Evolutionary conservation across 1,284 basidiomycete species (phyloP), one percentile per base, ranked within the genome.

Genomic region (Apiotrichum mycotoxinovorans): DNA sequence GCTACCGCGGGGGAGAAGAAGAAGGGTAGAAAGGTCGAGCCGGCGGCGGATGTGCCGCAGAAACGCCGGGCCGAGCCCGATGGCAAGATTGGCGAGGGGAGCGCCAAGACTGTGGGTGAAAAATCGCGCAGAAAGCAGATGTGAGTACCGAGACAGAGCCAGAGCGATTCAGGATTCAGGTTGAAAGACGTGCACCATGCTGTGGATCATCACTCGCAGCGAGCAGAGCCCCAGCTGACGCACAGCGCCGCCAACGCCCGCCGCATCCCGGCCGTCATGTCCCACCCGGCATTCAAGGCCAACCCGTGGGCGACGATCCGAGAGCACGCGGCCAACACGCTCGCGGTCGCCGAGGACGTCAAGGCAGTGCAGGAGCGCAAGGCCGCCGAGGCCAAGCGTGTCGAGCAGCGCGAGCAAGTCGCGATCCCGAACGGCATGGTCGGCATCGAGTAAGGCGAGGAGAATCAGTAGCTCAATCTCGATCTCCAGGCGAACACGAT

Each of bases 291-390:
- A 1, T 78, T 69, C 66, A 71, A 74, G 59, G 58, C 67, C 14
- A 71, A 72, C 54, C 76, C 76, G 2, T 78, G 74, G 69, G 74
- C 72, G 2, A 70, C 74, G 17, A 78, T 78, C 54, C 62, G 76
- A 18, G 64, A 73, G 43, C 75, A 78, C 54, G 75, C 72, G 0
- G 62, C 66, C 23, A 77, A 78, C 60, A 67, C 70, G 11, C 48
- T 78, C 8, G 69, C 70, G 12, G 49, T 58, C 20, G 61, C 69
- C 37, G 56, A 57, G 33, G 52, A 34, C 17, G 58, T 49, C n/a
- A 55, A 51, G 44, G 42, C 22, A 42, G 52, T 60, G 17, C 51
- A 37, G 45, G 61, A 57, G 14, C 52, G 57, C 42, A 54, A 56
- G 44, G 33, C n/a, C 14, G 41, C 25, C 17, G 43, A 14, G 8